Percentiles rank a stretch among this genome's conserved stretches.
These are phyloP conservation scores for Phylloporus arenicola DNA, from an alignment of 768 basidiomycete genomes.

Conservation along the genomic window DNA sequence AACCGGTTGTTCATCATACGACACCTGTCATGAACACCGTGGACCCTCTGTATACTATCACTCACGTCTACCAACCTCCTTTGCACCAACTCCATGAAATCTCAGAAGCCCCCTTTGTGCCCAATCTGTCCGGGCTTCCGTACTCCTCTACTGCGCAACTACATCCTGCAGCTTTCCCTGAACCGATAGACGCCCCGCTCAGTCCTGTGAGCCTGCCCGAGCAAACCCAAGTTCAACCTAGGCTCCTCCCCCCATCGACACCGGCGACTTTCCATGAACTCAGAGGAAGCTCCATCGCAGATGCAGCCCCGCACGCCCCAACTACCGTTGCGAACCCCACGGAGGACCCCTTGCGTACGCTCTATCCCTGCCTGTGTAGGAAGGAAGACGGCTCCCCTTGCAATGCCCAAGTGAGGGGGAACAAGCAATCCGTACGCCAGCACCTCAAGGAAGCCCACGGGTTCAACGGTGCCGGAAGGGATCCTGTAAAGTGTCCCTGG, in stretches of 20 bases:
- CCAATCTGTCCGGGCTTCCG: neutral
- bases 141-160: neutral
- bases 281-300: neutral
- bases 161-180: neutral
- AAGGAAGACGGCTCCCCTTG: constrained; percentile 2
- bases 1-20: neutral
- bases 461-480: constrained; percentile 6
- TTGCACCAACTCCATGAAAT: neutral
- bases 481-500: constrained; percentile 6
- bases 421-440: constrained; percentile 4
- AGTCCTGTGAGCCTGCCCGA: neutral
- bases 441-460: constrained; percentile 13
- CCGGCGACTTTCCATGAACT: neutral
- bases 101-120: neutral
- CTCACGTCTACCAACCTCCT: neutral
- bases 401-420: constrained; percentile 1
- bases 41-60: neutral
- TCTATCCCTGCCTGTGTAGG: constrained; percentile 4
- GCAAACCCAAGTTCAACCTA: neutral
- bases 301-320: neutral
- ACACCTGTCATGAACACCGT: neutral
- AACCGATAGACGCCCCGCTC: neutral
- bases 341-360: neutral
- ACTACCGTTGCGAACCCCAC: neutral
- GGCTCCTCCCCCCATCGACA: neutral